Conservation (phyloP, 2,329 filamentous ascomycete species). For the Apiospora kogelbergensis region DNA sequence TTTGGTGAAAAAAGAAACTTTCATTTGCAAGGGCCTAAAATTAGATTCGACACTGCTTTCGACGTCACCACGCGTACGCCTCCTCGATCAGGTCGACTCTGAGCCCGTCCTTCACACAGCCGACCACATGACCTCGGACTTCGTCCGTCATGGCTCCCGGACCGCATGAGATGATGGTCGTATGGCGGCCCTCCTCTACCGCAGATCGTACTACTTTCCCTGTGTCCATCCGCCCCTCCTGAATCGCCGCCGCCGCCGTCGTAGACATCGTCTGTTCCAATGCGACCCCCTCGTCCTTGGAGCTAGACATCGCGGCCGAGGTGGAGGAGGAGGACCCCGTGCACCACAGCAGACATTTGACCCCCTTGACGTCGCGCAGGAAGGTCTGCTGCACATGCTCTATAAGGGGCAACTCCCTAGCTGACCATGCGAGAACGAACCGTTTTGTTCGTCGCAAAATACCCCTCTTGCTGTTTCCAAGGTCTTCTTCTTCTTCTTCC, state of each 20-base stretch:
- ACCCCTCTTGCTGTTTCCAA: background rate
- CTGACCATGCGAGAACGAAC: conserved; percentile 28
- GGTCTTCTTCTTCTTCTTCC: background rate
- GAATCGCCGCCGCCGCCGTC: conserved; percentile 8
- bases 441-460: conserved; percentile 21
- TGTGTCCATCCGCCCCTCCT: conserved; percentile 20
- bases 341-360: conserved; percentile 20
- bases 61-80: conserved; percentile 9
- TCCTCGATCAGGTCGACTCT: conserved; percentile 7
- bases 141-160: conserved; percentile 29
- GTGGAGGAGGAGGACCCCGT: conserved; percentile 3
- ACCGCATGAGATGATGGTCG: conserved; percentile 26
- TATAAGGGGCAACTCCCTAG: conserved; percentile 22
- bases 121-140: conserved; percentile 21
- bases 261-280: background rate
- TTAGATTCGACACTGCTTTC: no score
- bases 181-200: conserved; percentile 18
- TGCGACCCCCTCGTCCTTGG: background rate
- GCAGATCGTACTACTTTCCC: conserved; percentile 18
- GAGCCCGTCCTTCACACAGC: conserved; percentile 21
- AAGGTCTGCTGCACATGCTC: conserved; percentile 22
- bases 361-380: conserved; percentile 14
- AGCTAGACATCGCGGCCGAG: background rate
- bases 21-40: no score
- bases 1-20: background rate